Evolutionary conservation across 208 protist species (phyloP).

Genomic region (Trypanosoma scelopori): DNA sequence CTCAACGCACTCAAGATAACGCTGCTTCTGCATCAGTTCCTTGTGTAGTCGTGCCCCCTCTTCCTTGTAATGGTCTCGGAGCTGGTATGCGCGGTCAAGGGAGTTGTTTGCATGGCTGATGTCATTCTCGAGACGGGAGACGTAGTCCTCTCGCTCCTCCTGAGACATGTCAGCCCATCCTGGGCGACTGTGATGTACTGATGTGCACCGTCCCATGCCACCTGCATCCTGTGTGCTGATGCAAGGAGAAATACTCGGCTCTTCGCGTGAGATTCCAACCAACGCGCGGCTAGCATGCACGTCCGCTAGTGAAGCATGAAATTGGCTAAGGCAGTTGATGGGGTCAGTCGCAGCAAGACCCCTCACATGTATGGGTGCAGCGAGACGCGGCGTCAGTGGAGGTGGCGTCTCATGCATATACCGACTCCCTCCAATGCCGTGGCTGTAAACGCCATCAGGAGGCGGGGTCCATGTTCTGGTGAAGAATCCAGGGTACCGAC

Average conservation of each 20-base stretch:
- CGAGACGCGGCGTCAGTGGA: constrained; percentile 18
- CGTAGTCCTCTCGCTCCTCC: constrained; percentile 55
- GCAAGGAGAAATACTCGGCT: constrained; percentile 17
- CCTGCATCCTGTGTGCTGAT: constrained; percentile 14
- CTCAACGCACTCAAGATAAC: constrained; percentile 35
- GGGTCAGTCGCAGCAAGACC: constrained; percentile 15
- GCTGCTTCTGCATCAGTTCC: constrained; percentile 43
- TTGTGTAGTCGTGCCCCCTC: constrained; percentile 58
- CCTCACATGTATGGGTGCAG: constrained; percentile 20
- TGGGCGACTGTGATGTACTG: neutral
- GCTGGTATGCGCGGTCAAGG: constrained; percentile 45
- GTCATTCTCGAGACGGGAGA: constrained; percentile 48
- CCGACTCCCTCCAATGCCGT: neutral
- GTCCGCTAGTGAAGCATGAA: neutral
- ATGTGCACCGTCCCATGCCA: neutral
- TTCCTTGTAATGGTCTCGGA: constrained; percentile 57
- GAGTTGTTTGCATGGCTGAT: constrained; percentile 30
- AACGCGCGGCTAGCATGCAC: constrained; percentile 14
- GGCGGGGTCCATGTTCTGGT: constrained; percentile 28
- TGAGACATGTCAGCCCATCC: constrained; percentile 31
- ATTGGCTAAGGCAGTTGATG: neutral
- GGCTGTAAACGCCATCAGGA: constrained; percentile 6
- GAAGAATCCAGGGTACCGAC: constrained; percentile 31
- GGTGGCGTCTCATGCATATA: constrained; percentile 9
- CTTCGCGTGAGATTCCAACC: constrained; percentile 25